Evolutionary conservation across 345 rosid genomes (phyloP).

Genomic region (Syzygium jambos): DNA sequence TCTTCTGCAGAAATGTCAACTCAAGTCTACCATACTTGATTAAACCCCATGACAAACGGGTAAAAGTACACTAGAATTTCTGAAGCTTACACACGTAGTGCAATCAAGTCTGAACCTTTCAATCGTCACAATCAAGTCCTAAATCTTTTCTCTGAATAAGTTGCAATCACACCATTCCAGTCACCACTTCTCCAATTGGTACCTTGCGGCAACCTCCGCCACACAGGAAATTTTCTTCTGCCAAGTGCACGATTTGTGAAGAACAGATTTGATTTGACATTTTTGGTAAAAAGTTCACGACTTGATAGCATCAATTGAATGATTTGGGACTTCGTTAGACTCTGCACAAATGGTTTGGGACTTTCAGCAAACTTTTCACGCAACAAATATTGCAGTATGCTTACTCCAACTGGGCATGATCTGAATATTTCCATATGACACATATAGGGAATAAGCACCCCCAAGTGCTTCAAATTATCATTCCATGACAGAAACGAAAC

Average conservation of each 20-base stretch:
- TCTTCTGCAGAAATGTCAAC: not conserved
- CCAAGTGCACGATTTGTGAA: not conserved
- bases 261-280: not conserved
- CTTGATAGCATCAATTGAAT: not conserved
- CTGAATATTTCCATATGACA: not conserved
- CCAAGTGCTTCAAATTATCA: not conserved
- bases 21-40: not conserved
- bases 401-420: not conserved
- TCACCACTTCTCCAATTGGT: not conserved
- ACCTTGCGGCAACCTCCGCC: not conserved
- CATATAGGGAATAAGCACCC: not conserved
- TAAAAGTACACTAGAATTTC: not conserved
- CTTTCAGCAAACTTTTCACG: not conserved
- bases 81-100: not conserved
- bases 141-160: not conserved
- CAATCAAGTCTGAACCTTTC: not conserved
- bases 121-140: not conserved
- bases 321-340: not conserved
- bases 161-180: not conserved
- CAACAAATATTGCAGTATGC: not conserved
- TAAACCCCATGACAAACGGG: not conserved
- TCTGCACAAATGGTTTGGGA: not conserved
- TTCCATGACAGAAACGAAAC: not conserved
- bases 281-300: not conserved
- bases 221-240: not conserved